Conservation (phyloP, 1,284 basidiomycete species). For the Thelephora terrestris region DNA sequence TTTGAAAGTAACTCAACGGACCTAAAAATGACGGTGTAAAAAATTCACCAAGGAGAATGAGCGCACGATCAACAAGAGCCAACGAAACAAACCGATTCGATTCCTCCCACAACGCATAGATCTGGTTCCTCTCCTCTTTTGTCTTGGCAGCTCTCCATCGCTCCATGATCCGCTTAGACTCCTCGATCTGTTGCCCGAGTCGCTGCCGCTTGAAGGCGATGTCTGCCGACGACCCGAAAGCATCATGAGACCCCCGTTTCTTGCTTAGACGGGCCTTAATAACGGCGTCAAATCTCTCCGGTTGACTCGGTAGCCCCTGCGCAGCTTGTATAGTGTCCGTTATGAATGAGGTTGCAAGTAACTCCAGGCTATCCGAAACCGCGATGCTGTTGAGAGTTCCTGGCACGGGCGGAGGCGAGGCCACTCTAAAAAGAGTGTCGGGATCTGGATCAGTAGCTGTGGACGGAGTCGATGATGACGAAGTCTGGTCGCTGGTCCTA, state of each 20-base stretch:
- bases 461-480: not conserved
- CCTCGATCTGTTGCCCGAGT: conserved; percentile 55
- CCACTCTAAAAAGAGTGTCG: not conserved
- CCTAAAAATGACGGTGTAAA: too few species aligned
- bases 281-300: not conserved
- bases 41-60: too few species aligned
- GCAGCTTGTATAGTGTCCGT: conserved; percentile 40
- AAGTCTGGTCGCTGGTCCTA: not conserved
- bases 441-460: not conserved
- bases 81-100: conserved; percentile 20
- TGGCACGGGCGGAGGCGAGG: not conserved
- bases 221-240: not conserved
- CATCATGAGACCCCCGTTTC: not conserved
- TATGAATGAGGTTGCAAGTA: conserved; percentile 44
- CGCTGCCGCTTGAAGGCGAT: conserved; percentile 41
- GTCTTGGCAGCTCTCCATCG: conserved; percentile 41
- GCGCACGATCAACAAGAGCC: not conserved
- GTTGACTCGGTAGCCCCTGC: not conserved
- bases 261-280: not conserved
- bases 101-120: conserved; percentile 47
- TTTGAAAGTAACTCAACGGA: too few species aligned
- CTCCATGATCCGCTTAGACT: conserved; percentile 59
- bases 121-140: conserved; percentile 52
- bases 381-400: not conserved
- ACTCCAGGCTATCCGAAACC: conserved; percentile 25